Evolutionary conservation across 2,329 filamentous ascomycete species (phyloP).

Genomic region (Calonectria henricotiae): DNA sequence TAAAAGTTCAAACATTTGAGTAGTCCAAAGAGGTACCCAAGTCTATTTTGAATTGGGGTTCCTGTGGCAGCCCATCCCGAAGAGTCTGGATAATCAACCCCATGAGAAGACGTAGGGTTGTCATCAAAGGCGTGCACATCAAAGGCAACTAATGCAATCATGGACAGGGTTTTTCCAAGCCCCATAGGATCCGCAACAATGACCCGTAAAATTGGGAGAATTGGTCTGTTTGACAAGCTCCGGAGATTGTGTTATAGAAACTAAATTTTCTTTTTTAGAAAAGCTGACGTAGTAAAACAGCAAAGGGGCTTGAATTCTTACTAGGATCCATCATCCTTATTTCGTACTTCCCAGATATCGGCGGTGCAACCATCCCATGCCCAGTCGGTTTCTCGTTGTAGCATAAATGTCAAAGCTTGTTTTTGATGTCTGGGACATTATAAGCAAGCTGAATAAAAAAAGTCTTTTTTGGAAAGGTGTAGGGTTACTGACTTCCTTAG

Average conservation of each 20-base stretch:
- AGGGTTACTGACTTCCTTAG: neutral
- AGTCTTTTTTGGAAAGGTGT: no score
- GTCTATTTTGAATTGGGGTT: constrained; percentile 66
- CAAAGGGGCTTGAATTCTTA: neutral
- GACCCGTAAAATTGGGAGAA: constrained; percentile 58
- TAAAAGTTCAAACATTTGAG: constrained; percentile 62
- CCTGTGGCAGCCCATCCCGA: constrained; percentile 65
- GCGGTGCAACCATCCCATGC: neutral
- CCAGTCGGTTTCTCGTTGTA: constrained; percentile 20
- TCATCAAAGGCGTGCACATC: constrained; percentile 26
- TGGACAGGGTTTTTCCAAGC: constrained; percentile 62
- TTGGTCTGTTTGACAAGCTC: constrained; percentile 39
- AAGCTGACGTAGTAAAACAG: no score
- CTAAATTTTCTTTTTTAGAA: neutral
- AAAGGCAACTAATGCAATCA: constrained; percentile 60
- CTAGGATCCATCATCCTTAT: neutral
- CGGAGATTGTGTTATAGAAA: constrained; percentile 11
- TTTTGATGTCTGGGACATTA: constrained; percentile 16
- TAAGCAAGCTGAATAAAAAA: neutral
- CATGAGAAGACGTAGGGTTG: neutral
- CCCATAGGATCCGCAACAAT: constrained; percentile 66
- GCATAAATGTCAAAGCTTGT: constrained; percentile 27
- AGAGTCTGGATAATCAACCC: constrained; percentile 41
- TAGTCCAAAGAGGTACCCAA: constrained; percentile 62
- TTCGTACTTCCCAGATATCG: constrained; percentile 19